A percentile compares a stretch with the other conserved stretches of the same genome.
Evolutionary conservation across 1,284 basidiomycete genomes (phyloP).

Genomic region (Puccinia novopanici): DNA sequence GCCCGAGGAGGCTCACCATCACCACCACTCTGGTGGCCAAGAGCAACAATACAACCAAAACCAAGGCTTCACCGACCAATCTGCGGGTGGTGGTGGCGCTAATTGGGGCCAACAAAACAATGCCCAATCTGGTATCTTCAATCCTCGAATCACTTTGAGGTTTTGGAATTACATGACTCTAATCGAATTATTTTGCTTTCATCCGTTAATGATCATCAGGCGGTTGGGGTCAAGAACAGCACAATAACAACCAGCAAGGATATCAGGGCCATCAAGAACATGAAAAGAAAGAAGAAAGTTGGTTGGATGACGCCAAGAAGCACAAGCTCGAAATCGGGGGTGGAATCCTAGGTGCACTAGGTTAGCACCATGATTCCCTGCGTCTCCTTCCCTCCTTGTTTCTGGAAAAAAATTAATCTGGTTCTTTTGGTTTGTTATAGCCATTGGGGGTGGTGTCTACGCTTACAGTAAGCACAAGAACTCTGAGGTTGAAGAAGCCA

Average conservation of each 20-base stretch:
- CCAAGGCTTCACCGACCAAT: slow-evolving; percentile 34
- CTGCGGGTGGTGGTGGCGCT: slow-evolving; percentile 19
- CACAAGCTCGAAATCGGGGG: slow-evolving; percentile 44
- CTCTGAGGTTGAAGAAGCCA: slow-evolving; percentile 37
- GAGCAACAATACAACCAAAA: slow-evolving; percentile 37
- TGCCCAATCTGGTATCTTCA: slow-evolving; percentile 41
- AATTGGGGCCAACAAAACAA: slow-evolving; percentile 12
- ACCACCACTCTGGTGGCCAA: slow-evolving; percentile 25
- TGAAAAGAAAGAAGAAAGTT: slow-evolving; percentile 24
- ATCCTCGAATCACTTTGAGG: not conserved
- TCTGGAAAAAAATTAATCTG: not conserved
- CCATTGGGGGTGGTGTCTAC: slow-evolving; percentile 36
- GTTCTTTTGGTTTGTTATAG: slow-evolving; percentile 1
- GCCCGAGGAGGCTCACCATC: slow-evolving; percentile 21
- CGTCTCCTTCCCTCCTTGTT: not conserved
- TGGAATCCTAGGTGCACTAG: slow-evolving; percentile 37
- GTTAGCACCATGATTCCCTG: not conserved
- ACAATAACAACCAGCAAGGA: slow-evolving; percentile 16
- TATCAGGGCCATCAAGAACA: not conserved
- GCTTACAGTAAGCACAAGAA: slow-evolving; percentile 48
- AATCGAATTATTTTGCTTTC: not conserved
- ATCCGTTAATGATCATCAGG: not conserved
- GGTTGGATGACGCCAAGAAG: slow-evolving; percentile 45
- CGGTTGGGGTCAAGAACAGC: slow-evolving; percentile 36
- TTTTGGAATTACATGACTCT: not conserved